These are phyloP conservation scores for Panicum hallii DNA, from an alignment of 202 grass and related monocot genomes.

Conservation along the genomic window DNA sequence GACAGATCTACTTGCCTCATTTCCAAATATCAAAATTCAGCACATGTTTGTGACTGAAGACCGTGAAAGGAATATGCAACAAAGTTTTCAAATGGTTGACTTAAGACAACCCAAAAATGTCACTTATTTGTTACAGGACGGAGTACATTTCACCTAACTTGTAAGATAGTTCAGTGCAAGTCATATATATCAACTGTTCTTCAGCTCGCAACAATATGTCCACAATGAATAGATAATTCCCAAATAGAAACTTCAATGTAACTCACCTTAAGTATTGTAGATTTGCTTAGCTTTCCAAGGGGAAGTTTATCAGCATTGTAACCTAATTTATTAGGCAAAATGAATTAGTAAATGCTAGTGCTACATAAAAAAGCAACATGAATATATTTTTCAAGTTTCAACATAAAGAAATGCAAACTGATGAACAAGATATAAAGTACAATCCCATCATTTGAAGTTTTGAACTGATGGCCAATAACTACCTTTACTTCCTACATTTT, in stretches of 20 bases:
- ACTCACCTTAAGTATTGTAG: slow-evolving; percentile 92
- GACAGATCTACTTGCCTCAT: neutral
- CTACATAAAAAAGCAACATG: slow-evolving; percentile 23
- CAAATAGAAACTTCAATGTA: slow-evolving; percentile 15
- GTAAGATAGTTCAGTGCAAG: neutral
- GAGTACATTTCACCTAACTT: neutral
- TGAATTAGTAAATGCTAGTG: slow-evolving; percentile 44
- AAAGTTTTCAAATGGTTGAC: neutral
- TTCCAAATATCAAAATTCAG: neutral
- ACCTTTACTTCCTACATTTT: neutral
- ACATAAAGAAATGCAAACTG: slow-evolving; percentile 22
- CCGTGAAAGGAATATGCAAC: neutral
- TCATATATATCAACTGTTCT: slow-evolving; percentile 31
- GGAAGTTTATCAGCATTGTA: slow-evolving; percentile 98
- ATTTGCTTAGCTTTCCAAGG: slow-evolving; percentile 94
- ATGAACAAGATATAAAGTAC: slow-evolving; percentile 14
- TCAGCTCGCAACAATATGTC: slow-evolving; percentile 19
- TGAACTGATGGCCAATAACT: slow-evolving; percentile 21
- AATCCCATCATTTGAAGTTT: slow-evolving; percentile 24
- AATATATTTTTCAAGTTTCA: slow-evolving; percentile 12
- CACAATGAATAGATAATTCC: slow-evolving; percentile 23
- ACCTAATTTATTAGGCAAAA: slow-evolving; percentile 58
- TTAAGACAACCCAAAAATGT: neutral
- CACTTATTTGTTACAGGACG: neutral
- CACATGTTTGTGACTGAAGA: neutral